Evolutionary conservation across 2,329 filamentous ascomycete genomes (phyloP), one percentile per base, ranked within the genome.

Genomic region (Emericellopsis cladophorae): DNA sequence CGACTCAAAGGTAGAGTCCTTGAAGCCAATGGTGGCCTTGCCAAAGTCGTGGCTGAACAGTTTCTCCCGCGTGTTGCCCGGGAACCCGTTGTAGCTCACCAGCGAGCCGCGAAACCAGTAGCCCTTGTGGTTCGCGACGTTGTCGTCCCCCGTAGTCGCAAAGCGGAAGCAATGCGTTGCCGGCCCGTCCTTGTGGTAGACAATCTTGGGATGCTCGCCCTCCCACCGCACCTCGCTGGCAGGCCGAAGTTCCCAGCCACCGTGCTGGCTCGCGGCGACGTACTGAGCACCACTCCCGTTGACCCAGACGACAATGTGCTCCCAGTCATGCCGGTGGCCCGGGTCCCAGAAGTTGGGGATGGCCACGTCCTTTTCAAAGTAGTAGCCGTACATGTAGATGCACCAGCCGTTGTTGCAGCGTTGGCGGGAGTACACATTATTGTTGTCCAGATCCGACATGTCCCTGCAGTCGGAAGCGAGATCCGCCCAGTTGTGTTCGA

Each of bases 361-460:
- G 9, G 37, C 39, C 9, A 33, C 38, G 12, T 4, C 65, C 53
- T 66, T 66, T 45, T 67, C 64, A 41, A 67, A 66, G 52, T 66
- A 67, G 49, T 66, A 66, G 44, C 55, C 61, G 49, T 66, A 66
- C 32, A 66, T 39, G 48, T 62, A 59, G 10, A 55, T 53, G 50
- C 64, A 67, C 63, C 61, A 66, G 40, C 55, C 58, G 46, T 55
- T 55, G 46, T 66, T 66, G 52, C 64, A 66, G 4, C 60, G 56
- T 47, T 56, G 51, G 5, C 64, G 61, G 4, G 55, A 53, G 51
- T 66, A 67, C 35, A 65, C 61, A 43, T 67, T 62, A 50, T 55
- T 59, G 44, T 64, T 59, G 14, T 50, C 44, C 23, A 65, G 54
- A 39, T 60, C 55, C 11, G 48, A 51, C 18, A 46, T 45, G 40